These are phyloP conservation scores for Dactylellina haptotyla DNA, from an alignment of 2,329 filamentous ascomycete species.

Conservation along the genomic window DNA sequence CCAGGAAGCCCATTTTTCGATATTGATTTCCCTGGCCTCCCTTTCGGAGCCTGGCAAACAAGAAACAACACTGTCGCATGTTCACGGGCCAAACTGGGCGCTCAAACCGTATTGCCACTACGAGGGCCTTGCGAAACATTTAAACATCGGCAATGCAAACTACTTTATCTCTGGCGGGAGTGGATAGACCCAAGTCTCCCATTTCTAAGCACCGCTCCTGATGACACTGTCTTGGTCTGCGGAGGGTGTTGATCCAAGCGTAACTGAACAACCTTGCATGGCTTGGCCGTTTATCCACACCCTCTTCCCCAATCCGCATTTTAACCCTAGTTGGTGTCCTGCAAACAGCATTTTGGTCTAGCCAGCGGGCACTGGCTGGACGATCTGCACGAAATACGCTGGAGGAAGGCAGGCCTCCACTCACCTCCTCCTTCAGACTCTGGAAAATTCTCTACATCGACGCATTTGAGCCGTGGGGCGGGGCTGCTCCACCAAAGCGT, in stretches of 20 bases:
- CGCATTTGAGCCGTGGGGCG: slow-evolving; percentile 19
- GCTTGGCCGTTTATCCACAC: slow-evolving; percentile 52
- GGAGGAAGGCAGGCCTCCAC: no score
- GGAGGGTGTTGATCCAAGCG: slow-evolving; percentile 51
- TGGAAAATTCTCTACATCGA: slow-evolving; percentile 35
- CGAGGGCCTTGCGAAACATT: slow-evolving; percentile 6
- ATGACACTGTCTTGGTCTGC: slow-evolving; percentile 32
- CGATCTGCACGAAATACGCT: slow-evolving; percentile 38
- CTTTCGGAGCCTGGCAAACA: slow-evolving; percentile 13
- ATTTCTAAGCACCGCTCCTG: slow-evolving; percentile 34
- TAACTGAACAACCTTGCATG: slow-evolving; percentile 53
- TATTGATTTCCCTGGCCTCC: slow-evolving; percentile 15
- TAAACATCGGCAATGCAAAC: slow-evolving; percentile 13
- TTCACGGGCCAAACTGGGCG: slow-evolving; percentile 18
- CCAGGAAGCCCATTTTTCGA: slow-evolving; percentile 27
- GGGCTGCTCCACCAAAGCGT: slow-evolving; percentile 18
- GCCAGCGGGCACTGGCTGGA: slow-evolving; percentile 12
- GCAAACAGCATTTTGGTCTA: slow-evolving; percentile 37
- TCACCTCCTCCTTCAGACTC: slow-evolving; percentile 23
- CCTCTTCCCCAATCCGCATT: slow-evolving; percentile 48
- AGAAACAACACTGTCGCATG: slow-evolving; percentile 26
- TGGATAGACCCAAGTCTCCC: slow-evolving; percentile 30
- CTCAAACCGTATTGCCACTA: slow-evolving; percentile 26
- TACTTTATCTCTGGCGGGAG: slow-evolving; percentile 43
- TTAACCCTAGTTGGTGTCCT: slow-evolving; percentile 25